phyloP scores from a whole-genome alignment of 1,139 yeast species.

The Scheffersomyces illinoinensis region DNA sequence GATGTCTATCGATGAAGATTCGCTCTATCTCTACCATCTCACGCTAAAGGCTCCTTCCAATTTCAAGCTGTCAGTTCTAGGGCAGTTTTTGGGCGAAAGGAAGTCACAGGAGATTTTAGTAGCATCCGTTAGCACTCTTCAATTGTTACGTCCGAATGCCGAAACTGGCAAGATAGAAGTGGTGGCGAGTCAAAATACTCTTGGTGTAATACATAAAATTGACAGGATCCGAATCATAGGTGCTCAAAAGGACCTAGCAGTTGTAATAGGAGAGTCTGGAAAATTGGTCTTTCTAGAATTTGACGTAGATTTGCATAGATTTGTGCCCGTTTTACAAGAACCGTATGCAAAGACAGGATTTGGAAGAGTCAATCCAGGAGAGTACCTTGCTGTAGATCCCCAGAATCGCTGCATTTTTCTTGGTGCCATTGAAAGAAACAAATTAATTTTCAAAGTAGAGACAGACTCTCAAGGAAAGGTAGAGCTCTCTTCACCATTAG shows the following conservation, averaged over 20 bases:
- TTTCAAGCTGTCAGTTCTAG: conserved; percentile 56
- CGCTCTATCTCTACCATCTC: conserved; percentile 63
- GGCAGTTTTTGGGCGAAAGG: conserved; percentile 60
- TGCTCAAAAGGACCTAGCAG: conserved; percentile 53
- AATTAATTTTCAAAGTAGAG: conserved; percentile 57
- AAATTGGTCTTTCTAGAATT: conserved; percentile 59
- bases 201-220: conserved; percentile 61
- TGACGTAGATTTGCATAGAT: conserved; percentile 35
- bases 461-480: conserved; percentile 42
- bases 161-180: conserved; percentile 55
- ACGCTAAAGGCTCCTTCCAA: conserved; percentile 63
- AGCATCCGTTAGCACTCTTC: conserved; percentile 55
- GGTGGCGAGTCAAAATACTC: conserved; percentile 47
- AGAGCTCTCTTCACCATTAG: conserved; percentile 71
- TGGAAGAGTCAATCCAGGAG: conserved; percentile 75
- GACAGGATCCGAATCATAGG: conserved; percentile 55
- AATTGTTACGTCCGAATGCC: conserved; percentile 52
- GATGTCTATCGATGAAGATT: conserved; percentile 23
- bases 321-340: conserved; percentile 58
- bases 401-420: conserved; percentile 69
- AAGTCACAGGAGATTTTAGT: conserved; percentile 66
- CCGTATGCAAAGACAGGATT: conserved; percentile 77
- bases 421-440: conserved; percentile 72
- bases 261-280: conserved; percentile 85
- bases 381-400: conserved; percentile 72